A percentile compares a stretch with the other conserved stretches of the same genome.
Conservation (phyloP, 352 stramenopile genomes). For the Pythium periplocum region DNA sequence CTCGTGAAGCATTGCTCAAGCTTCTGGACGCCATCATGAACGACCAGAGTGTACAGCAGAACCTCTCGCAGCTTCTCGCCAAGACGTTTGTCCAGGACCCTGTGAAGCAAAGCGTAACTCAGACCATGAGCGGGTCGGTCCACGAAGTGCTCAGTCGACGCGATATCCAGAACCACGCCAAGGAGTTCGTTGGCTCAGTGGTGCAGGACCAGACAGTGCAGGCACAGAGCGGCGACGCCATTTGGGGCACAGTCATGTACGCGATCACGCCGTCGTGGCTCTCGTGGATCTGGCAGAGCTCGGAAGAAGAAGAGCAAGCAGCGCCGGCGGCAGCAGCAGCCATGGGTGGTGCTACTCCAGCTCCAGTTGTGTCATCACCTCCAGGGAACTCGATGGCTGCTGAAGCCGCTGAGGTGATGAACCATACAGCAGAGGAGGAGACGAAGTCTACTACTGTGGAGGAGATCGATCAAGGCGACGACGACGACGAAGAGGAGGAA, state of each 20-base stretch:
- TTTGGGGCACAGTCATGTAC: conserved; percentile 81
- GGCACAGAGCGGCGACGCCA: conserved; percentile 67
- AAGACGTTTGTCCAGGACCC: conserved; percentile 62
- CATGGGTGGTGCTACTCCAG: background rate
- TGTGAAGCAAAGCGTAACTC: conserved; percentile 58
- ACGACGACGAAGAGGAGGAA: background rate
- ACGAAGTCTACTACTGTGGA: background rate
- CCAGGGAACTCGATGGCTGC: conserved; percentile 20
- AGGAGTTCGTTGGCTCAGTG: conserved; percentile 76
- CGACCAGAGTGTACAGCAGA: conserved; percentile 43
- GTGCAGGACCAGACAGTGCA: conserved; percentile 80
- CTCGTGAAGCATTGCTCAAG: conserved; percentile 39
- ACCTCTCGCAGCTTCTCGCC: conserved; percentile 56
- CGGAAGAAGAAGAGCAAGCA: conserved; percentile 11
- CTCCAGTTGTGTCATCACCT: no score
- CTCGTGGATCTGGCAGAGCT: conserved; percentile 65
- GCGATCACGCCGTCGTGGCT: conserved; percentile 69
- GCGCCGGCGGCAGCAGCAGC: conserved; percentile 24
- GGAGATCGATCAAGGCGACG: background rate
- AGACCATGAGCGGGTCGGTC: conserved; percentile 54
- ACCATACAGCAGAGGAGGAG: conserved; percentile 15
- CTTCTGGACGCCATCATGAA: conserved; percentile 63
- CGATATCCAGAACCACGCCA: conserved; percentile 78
- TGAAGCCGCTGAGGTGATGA: conserved; percentile 24
- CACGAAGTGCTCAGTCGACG: conserved; percentile 70